Base-by-base conservation (phyloP, 163 green algal genomes). In the Coccomyxa subellipsoidea region DNA sequence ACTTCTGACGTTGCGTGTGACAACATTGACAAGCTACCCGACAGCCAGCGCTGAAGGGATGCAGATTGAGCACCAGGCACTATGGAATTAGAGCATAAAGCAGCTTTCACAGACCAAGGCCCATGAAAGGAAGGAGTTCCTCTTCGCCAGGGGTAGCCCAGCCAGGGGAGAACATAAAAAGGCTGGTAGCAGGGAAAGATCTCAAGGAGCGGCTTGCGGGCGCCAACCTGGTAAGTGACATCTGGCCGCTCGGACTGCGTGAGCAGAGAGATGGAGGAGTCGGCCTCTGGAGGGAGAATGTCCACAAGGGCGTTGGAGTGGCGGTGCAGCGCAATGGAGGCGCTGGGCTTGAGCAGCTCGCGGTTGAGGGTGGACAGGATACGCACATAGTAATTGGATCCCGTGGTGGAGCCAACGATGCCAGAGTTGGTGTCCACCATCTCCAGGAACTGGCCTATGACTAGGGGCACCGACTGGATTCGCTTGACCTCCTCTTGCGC, bases 401-500 rank as follows among this genome's bases (percentile, higher is more conserved):
- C 93, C 77, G 97, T 99, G 1, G 97, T 99, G 23, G 92, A 98
- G n/a, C 96, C 95, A n/a, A 99, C 96, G 78, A 99, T 99, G 38
- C 95, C 97, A 54, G 86, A 95, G 88, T 96, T 96, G 27, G 90
- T 89, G 85, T 99, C 96, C 47, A 99, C 93, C 97, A 99, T 99
- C 87, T 99, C 97, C 76, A 99, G 85, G 80, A 99, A 99, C 86
- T 99, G 97, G 3, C 97, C 97, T 79, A 99, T 99, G 37, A 99
- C 97, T 37, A 99, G 88, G 6, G 97, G 97, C 75, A 99, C 97
- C 5, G 91, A 94, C 89, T 98, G 95, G 76, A 98, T 99, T 37
- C 92, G 90, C 91, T 98, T 98, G 2, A 99, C 96, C 85, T 99
- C 96, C 88, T 99, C 97, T 86, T 98, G 96, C 7, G 97, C 96